Percentiles rank a stretch among this genome's conserved stretches.
phyloP scores from a whole-genome alignment of 768 basidiomycete genomes.

The Lentinus brumalis region DNA sequence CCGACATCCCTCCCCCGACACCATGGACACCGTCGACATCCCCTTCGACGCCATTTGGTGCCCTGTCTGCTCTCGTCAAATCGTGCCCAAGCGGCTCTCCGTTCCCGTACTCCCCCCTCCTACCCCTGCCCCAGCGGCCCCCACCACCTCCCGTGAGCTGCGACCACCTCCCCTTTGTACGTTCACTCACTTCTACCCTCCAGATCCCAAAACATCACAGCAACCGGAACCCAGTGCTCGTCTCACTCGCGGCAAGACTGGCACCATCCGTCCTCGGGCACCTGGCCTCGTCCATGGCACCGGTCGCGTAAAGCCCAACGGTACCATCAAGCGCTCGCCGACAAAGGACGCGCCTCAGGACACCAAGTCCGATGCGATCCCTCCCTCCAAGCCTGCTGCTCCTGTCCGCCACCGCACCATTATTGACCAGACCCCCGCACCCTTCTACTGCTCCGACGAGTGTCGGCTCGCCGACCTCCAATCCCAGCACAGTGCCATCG shows the following conservation, averaged over 20 bases:
- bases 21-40: conserved; percentile 26
- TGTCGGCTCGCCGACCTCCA: conserved; percentile 65
- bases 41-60: conserved; percentile 74
- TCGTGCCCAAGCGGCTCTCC: conserved; percentile 72
- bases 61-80: conserved; percentile 76
- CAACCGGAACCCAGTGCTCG: conserved; percentile 28
- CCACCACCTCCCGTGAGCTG: conserved; percentile 41
- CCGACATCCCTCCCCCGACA: conserved; percentile 22
- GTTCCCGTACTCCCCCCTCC: conserved; percentile 44
- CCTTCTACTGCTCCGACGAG: conserved; percentile 83
- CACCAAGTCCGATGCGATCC: conserved; percentile 26
- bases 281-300: conserved; percentile 68
- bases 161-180: conserved; percentile 1
- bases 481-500: conserved; percentile 40
- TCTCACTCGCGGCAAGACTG: conserved; percentile 36
- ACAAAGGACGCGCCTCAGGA: conserved; percentile 24
- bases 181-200: conserved; percentile 16
- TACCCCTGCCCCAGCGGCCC: conserved; percentile 36
- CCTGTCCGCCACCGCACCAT: conserved; percentile 58
- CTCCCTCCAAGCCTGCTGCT: conserved; percentile 30
- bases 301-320: conserved; percentile 61
- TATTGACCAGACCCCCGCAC: conserved; percentile 80
- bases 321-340: conserved; percentile 48
- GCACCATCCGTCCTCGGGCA: conserved; percentile 37
- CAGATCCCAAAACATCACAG: conserved; percentile 29